Percentiles rank a stretch among this genome's conserved stretches.
These are phyloP conservation scores for Alternaria sp. DNA, from an alignment of 2,329 filamentous ascomycete species.

Conservation along the genomic window DNA sequence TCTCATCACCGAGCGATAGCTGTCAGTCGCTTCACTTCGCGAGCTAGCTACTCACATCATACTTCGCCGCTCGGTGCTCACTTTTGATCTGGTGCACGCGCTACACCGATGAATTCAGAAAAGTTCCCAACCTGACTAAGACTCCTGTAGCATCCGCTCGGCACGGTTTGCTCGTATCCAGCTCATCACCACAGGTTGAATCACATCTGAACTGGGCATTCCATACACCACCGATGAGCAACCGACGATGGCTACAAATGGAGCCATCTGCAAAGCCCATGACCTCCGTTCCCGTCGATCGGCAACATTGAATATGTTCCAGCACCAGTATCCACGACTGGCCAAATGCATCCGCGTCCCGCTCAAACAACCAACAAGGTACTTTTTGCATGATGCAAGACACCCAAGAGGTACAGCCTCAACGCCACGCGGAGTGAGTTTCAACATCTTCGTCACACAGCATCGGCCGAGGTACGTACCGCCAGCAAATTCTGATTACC, in stretches of 20 bases:
- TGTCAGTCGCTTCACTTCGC: not conserved
- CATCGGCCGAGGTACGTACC: not conserved
- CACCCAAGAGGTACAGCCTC: not conserved
- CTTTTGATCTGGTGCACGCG: not conserved
- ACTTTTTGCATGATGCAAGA: not conserved
- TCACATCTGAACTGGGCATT: not conserved
- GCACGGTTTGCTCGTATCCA: not conserved
- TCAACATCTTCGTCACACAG: not conserved
- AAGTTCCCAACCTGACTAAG: not conserved
- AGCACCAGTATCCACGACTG: not conserved
- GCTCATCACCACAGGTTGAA: not conserved
- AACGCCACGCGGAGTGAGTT: not conserved
- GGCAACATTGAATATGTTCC: not conserved
- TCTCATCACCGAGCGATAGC: not conserved
- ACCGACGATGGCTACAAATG: not conserved
- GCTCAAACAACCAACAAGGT: not conserved
- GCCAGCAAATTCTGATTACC: not conserved
- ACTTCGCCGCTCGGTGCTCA: not conserved
- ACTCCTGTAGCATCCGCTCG: not conserved
- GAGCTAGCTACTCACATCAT: conserved; percentile 12
- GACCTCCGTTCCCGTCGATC: not conserved
- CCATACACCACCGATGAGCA: not conserved
- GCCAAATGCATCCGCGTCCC: not conserved
- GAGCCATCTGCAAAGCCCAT: not conserved
- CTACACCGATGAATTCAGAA: not conserved